Conservation (phyloP, 2,329 filamentous ascomycete species). For the Fusarium pseudoanthophilum region DNA sequence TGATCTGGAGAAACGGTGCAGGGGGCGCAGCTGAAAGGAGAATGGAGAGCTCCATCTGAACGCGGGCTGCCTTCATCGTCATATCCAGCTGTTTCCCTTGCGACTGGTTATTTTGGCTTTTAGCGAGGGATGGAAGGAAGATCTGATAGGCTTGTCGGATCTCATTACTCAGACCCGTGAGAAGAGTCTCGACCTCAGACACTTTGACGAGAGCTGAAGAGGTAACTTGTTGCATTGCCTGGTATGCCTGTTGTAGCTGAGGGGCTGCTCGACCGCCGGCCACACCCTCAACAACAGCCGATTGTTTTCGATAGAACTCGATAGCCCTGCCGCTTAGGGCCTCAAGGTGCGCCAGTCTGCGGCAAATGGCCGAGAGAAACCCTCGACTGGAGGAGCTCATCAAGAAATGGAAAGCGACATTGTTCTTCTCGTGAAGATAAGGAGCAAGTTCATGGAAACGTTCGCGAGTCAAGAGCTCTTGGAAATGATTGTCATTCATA, state of each 20-base stretch:
- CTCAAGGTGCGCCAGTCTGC: constrained; percentile 69
- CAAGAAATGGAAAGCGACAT: constrained; percentile 70
- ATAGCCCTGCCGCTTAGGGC: constrained; percentile 60
- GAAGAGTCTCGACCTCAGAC: constrained; percentile 70
- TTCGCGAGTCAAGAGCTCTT: constrained; percentile 59
- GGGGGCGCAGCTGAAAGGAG: constrained; percentile 61
- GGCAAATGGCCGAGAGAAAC: constrained; percentile 76
- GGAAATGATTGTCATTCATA: constrained; percentile 62
- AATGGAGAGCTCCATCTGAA: constrained; percentile 63
- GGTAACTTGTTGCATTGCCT: constrained; percentile 63
- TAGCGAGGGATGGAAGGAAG: constrained; percentile 57
- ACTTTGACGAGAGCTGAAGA: constrained; percentile 66
- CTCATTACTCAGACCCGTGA: constrained; percentile 60
- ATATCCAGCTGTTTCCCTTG: constrained; percentile 57
- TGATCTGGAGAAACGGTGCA: constrained; percentile 62
- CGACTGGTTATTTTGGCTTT: constrained; percentile 59
- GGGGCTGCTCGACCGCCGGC: constrained; percentile 54
- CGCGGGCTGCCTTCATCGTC: constrained; percentile 58
- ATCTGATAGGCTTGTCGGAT: constrained; percentile 62
- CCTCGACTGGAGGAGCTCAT: constrained; percentile 79
- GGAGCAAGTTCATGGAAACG: constrained; percentile 61
- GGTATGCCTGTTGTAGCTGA: constrained; percentile 67
- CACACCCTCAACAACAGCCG: constrained; percentile 54
- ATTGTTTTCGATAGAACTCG: constrained; percentile 61
- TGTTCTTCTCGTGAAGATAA: constrained; percentile 65